Conservation (phyloP, 441 rosid genomes). For the Omphalea diandra region DNA sequence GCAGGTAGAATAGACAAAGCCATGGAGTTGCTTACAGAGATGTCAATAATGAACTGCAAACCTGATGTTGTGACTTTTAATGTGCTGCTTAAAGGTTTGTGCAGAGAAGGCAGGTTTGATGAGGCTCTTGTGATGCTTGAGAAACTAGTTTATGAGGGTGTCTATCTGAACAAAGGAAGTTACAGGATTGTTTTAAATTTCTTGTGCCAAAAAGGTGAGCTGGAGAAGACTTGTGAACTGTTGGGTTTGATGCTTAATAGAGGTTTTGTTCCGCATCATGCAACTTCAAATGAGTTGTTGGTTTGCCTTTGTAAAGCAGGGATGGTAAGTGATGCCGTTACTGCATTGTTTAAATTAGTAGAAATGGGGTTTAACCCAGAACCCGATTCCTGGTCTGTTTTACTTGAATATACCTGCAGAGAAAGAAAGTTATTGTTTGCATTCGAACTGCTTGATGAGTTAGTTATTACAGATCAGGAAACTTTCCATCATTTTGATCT, state of each 20-base stretch:
- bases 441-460: constrained; percentile 57
- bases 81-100: constrained; percentile 68
- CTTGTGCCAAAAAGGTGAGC: constrained; percentile 50
- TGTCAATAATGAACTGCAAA: constrained; percentile 58
- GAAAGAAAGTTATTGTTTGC: constrained; percentile 63
- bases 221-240: constrained; percentile 54
- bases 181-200: constrained; percentile 74
- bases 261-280: constrained; percentile 69
- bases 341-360: constrained; percentile 40
- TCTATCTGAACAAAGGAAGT: constrained; percentile 66
- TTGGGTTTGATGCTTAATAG: constrained; percentile 56
- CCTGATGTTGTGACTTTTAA: constrained; percentile 72
- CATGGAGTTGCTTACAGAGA: constrained; percentile 58
- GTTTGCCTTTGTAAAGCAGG: constrained; percentile 51
- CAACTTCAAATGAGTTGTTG: constrained; percentile 72
- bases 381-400: constrained; percentile 53
- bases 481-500: not conserved
- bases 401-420: constrained; percentile 55
- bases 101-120: constrained; percentile 51
- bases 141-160: constrained; percentile 49
- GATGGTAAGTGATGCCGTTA: constrained; percentile 48
- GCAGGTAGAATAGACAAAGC: constrained; percentile 52
- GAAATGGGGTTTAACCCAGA: constrained; percentile 65
- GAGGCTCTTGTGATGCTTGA: constrained; percentile 66
- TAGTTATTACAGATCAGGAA: constrained; percentile 24